phyloP scores from a whole-genome alignment of 768 basidiomycete species.

The Leucosporidium scottii region DNA sequence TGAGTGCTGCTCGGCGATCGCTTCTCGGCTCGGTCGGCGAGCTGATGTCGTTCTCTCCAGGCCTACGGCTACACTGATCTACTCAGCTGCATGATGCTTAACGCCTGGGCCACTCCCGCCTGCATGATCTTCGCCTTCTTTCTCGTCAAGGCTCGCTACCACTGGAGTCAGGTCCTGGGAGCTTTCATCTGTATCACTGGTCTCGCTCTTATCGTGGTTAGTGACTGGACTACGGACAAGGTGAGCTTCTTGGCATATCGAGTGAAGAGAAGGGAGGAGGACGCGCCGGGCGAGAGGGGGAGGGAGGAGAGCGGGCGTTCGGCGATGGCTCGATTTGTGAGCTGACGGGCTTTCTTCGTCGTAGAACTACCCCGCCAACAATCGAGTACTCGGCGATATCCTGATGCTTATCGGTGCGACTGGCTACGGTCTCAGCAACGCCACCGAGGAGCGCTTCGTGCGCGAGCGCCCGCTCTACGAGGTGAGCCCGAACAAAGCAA shows the following conservation, averaged over 20 bases:
- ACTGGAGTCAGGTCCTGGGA: conserved; percentile 34
- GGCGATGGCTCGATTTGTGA: too few relatives aligned
- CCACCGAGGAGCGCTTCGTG: conserved; percentile 37
- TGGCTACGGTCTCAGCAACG: conserved; percentile 32
- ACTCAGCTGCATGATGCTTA: conserved; percentile 33
- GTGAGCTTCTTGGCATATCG: too few relatives aligned
- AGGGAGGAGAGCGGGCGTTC: too few relatives aligned
- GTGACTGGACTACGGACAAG: not conserved
- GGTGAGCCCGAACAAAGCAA: conserved; percentile 35
- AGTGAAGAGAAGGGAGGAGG: too few relatives aligned
- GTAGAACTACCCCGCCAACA: conserved; percentile 10
- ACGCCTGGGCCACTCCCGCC: conserved; percentile 34
- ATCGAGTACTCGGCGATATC: conserved; percentile 26
- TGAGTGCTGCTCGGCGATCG: not conserved
- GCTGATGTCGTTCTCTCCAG: not conserved
- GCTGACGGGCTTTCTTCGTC: too few relatives aligned
- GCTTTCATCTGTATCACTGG: conserved; percentile 37
- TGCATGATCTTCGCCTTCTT: conserved; percentile 37
- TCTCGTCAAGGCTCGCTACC: conserved; percentile 30
- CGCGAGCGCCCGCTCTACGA: conserved; percentile 36
- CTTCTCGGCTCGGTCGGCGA: not conserved
- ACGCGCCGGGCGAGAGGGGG: too few relatives aligned
- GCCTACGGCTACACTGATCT: conserved; percentile 34
- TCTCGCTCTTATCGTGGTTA: conserved; percentile 31
- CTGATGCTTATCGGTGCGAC: conserved; percentile 34